Conservation (phyloP, 495 filamentous ascomycete genomes). For the Elasticomyces elasticus region DNA sequence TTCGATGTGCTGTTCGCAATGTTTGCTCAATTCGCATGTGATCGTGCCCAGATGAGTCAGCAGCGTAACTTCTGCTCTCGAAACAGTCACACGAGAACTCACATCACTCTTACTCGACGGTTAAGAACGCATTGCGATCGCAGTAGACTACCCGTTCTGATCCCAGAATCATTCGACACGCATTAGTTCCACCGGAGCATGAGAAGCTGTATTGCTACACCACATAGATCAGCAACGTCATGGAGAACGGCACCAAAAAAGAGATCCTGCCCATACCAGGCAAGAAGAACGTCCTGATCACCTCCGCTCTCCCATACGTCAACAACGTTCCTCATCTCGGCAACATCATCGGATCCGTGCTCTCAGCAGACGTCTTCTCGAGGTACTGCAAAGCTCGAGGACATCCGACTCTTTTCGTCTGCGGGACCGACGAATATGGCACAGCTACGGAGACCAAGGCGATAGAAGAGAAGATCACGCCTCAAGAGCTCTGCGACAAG, state of each 20-base stretch:
- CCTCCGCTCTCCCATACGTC: constrained; percentile 55
- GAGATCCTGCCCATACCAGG: constrained; percentile 39
- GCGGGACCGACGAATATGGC: constrained; percentile 45
- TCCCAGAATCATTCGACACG: too few relatives aligned
- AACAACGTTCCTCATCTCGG: constrained; percentile 95
- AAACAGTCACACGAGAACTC: too few relatives aligned
- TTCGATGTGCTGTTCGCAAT: too few relatives aligned
- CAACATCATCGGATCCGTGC: constrained; percentile 83
- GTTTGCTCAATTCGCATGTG: too few relatives aligned
- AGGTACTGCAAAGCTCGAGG: constrained; percentile 65
- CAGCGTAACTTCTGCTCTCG: too few relatives aligned
- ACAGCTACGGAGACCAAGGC: constrained; percentile 83
- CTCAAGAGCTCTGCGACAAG: constrained; percentile 69
- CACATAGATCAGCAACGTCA: too few relatives aligned
- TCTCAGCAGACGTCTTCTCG: constrained; percentile 71
- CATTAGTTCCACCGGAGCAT: too few relatives aligned
- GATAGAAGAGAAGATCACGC: constrained; percentile 55
- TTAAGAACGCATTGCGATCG: too few relatives aligned
- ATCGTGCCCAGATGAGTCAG: too few relatives aligned
- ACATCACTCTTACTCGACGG: too few relatives aligned
- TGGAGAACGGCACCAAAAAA: constrained; percentile 14
- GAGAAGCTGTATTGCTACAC: too few relatives aligned
- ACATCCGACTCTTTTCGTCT: constrained; percentile 54
- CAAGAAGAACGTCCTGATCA: constrained; percentile 44
- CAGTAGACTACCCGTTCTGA: too few relatives aligned